Percentiles rank a stretch among this genome's conserved stretches.
Evolutionary conservation across 1,284 basidiomycete genomes (phyloP).

Genomic region (Pterula multifida): DNA sequence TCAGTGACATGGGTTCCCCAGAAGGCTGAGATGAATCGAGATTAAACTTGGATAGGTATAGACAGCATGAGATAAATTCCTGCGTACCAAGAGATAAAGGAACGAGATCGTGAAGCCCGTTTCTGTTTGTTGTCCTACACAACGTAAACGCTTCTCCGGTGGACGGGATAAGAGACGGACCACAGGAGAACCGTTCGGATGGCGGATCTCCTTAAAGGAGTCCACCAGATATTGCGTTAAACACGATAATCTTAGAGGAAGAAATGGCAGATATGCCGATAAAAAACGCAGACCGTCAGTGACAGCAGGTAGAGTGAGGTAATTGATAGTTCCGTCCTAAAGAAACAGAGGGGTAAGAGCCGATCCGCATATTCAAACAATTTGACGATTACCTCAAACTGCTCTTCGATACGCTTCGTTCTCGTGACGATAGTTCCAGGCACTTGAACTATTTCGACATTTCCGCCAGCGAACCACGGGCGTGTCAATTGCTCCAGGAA

Average conservation of each 20-base stretch:
- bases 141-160: slow-evolving; percentile 39
- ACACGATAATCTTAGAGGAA: slow-evolving; percentile 59
- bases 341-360: background rate
- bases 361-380: too few relatives aligned
- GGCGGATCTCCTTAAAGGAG: slow-evolving; percentile 41
- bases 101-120: slow-evolving; percentile 54
- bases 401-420: slow-evolving; percentile 48
- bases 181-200: slow-evolving; percentile 48
- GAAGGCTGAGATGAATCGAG: slow-evolving; percentile 29
- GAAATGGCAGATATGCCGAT: slow-evolving; percentile 62
- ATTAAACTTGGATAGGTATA: slow-evolving; percentile 1
- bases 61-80: slow-evolving; percentile 8
- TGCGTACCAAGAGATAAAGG: slow-evolving; percentile 50
- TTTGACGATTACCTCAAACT: slow-evolving; percentile 80
- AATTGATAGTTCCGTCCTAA: slow-evolving; percentile 81
- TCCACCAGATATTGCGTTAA: slow-evolving; percentile 45
- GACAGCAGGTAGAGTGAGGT: slow-evolving; percentile 59
- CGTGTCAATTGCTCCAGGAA: slow-evolving; percentile 48
- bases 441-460: slow-evolving; percentile 71
- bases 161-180: slow-evolving; percentile 52
- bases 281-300: slow-evolving; percentile 66
- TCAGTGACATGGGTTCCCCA: slow-evolving; percentile 55
- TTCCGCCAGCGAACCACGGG: slow-evolving; percentile 80
- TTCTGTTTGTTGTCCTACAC: slow-evolving; percentile 54
- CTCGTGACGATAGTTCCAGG: slow-evolving; percentile 57